Evolutionary conservation across 1,284 basidiomycete species (phyloP), one percentile per base, ranked within the genome.

Genomic region (Ustilago trichophora): DNA sequence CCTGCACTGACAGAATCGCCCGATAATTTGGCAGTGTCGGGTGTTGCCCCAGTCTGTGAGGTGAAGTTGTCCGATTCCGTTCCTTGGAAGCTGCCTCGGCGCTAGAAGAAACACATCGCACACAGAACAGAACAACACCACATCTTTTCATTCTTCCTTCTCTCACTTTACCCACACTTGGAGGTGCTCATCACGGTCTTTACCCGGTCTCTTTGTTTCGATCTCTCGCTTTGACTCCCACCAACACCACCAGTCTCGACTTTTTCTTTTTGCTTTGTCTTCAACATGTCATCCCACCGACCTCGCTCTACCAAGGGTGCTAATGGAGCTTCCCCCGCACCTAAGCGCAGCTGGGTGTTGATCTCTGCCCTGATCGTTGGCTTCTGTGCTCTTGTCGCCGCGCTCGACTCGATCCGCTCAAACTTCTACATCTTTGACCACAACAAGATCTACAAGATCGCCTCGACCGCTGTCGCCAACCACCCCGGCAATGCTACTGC

Each of bases 391-490:
- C 43, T 59, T 19, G 24, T 62, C 33, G 65, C 50, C 13, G 50
- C 53, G 2, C 65, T 68, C 48, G 65, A 63, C 50, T 55, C 53
- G 37, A 63, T 68, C 16, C 58, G 65, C 4, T 54, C 53, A 6
- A 62, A 48, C 18, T 76, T 77, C 51, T 80, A 75, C 62, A 73
- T 80, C 44, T 79, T 80, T 46, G 77, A 80, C 45, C 65, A 75
- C 41, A 37, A 55, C 21, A 44, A 67, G 27, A 50, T 80, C 26
- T 65, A 76, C 49, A 62, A 55, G 13, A 53, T 80, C 31, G 58
- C 73, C 9, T 64, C 69, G 22, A 38, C 42, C 10, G 74, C 76
- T 13, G 62, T 77, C 16, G 67, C 64, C 3, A 48, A 53, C 7
- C 62, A 77, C 25, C 67, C 73, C 16, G 71, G 76, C 52, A 69